phyloP scores from a whole-genome alignment of 768 basidiomycete genomes.

The Kwoniella bestiolae region DNA sequence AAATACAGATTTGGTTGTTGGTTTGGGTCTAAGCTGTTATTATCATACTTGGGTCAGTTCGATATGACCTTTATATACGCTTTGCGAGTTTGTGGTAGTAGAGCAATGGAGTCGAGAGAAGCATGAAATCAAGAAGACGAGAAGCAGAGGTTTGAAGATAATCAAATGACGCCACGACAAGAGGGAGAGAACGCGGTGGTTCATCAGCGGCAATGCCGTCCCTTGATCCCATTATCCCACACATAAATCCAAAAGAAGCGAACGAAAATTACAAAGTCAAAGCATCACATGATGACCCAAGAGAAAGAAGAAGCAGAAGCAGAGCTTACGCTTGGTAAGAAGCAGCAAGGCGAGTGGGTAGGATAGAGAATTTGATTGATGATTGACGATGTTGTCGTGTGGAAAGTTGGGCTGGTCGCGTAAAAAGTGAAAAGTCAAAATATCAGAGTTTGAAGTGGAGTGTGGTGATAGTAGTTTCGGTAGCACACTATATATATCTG shows the following conservation, averaged over 20 bases:
- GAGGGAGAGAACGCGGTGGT: background rate
- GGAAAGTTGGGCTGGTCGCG: too few species aligned
- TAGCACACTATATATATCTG: background rate
- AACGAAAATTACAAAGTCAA: background rate
- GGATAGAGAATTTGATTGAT: background rate
- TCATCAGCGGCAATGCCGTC: slow-evolving; percentile 12
- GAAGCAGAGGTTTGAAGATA: slow-evolving; percentile 4
- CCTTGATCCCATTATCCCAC: background rate
- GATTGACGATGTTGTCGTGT: background rate
- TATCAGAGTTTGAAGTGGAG: background rate
- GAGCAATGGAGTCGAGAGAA: background rate
- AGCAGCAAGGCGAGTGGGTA: background rate
- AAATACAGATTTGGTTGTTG: slow-evolving; percentile 1
- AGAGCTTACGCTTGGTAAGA: background rate
- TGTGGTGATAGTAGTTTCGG: too few species aligned
- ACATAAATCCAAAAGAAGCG: background rate
- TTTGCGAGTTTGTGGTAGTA: background rate
- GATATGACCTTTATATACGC: background rate
- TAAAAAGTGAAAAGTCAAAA: background rate
- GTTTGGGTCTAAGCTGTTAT: slow-evolving; percentile 14
- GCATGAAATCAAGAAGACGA: background rate
- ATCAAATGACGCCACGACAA: slow-evolving; percentile 1
- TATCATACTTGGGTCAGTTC: background rate
- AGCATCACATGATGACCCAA: background rate
- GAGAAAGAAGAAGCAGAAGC: background rate